Base-by-base conservation (phyloP, 495 filamentous ascomycete genomes). In the Penicillium fimorum region DNA sequence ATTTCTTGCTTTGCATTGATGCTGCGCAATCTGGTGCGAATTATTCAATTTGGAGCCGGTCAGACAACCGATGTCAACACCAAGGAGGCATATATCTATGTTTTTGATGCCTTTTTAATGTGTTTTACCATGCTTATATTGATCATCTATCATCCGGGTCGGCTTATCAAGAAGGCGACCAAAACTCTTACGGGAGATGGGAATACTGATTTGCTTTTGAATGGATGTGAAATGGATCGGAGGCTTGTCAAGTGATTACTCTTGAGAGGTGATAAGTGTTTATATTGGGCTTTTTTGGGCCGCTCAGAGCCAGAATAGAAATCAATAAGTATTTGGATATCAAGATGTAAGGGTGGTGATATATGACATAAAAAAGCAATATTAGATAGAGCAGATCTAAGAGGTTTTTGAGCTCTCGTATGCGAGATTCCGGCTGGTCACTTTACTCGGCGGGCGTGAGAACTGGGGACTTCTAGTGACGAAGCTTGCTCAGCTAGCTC, bases 11-110 rank as follows among this genome's bases (percentile, higher is more conserved):
- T 60, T 24, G 63, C 70, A 5, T 63, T 79, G 49, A 68, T 77
- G 57, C 15, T 78, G 6, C 60, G 78, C 11, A 76, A 70, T 52
- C 51, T 79, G 18, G 70, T 78, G 13, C 52, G 78, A 18, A 70
- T 70, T 30, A 65, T 79, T 22, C 72, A 80, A 61, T 79, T 75
- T 49, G 66, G 61, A n/a, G 59, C 63, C 4, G 27, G 22, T 13
- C 29, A 47, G 47, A 59, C 44, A 29, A 46, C 65, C n/a, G 55
- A 55, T 25, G 37, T 76, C 17, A 65, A 64, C 22, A 64, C 47
- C 8, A 53, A 65, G 42, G 73, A 76, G 66, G 71, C 40, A 12
- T 73, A 68, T 64, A 70, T 76, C 24, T 76, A 76, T 60, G 63
- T 76, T 0, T 74, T 74, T 57, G 73, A 76, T 65, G 73, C 63